Evolutionary conservation across 1,139 yeast genomes (phyloP).

Genomic region (Hemisphaericaspora lyxosophila): DNA sequence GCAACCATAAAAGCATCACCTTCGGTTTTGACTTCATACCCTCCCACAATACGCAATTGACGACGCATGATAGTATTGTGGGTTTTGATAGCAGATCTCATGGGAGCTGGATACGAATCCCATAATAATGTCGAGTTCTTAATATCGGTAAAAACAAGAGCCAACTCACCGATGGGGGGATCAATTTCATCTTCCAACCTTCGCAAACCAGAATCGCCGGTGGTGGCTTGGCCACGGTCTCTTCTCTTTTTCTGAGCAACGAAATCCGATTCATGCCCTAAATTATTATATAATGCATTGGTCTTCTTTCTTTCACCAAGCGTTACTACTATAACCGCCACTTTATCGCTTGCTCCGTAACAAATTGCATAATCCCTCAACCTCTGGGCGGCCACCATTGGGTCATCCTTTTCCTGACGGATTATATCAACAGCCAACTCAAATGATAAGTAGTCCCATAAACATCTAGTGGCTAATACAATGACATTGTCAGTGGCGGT

Average conservation of each 20-base stretch:
- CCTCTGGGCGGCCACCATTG: slow-evolving; percentile 91
- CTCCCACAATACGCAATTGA: slow-evolving; percentile 87
- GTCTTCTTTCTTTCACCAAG: slow-evolving; percentile 45
- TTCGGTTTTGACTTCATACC: slow-evolving; percentile 97
- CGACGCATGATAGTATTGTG: slow-evolving; percentile 95
- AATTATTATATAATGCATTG: slow-evolving; percentile 36
- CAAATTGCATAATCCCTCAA: slow-evolving; percentile 92
- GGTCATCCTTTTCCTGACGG: slow-evolving; percentile 77
- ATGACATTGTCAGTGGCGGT: slow-evolving; percentile 78
- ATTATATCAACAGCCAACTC: slow-evolving; percentile 91
- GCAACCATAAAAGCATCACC: slow-evolving; percentile 99
- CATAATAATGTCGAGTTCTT: slow-evolving; percentile 90
- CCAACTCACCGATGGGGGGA: slow-evolving; percentile 92
- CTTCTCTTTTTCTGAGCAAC: slow-evolving; percentile 51
- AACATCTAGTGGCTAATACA: slow-evolving; percentile 78
- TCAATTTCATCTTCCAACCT: slow-evolving; percentile 88
- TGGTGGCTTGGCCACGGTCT: slow-evolving; percentile 47
- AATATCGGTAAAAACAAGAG: slow-evolving; percentile 96
- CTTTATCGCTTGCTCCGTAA: slow-evolving; percentile 81
- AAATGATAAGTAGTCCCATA: slow-evolving; percentile 83
- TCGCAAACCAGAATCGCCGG: slow-evolving; percentile 79
- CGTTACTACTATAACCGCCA: slow-evolving; percentile 82
- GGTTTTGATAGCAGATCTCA: slow-evolving; percentile 94
- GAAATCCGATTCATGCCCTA: slow-evolving; percentile 44
- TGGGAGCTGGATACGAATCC: slow-evolving; percentile 91